A percentile compares a stretch with the other conserved stretches of the same genome.
Evolutionary conservation across 441 rosid species (phyloP).

Genomic region (Oxalis stricta): DNA sequence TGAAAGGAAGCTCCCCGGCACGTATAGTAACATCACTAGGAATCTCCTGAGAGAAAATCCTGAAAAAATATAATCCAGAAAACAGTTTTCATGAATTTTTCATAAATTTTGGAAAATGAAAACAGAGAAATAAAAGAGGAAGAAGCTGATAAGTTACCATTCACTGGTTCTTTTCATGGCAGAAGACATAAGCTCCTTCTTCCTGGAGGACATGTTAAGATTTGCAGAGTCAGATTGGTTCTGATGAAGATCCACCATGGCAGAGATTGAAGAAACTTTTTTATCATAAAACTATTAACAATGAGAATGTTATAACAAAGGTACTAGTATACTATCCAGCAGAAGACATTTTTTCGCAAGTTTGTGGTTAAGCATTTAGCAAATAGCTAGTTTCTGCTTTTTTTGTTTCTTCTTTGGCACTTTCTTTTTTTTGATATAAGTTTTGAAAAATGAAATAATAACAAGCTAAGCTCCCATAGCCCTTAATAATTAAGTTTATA

Average conservation of each 20-base stretch:
- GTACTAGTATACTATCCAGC: slow-evolving; percentile 1
- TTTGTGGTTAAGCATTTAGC: slow-evolving; percentile 5
- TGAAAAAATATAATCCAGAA: slow-evolving; percentile 20
- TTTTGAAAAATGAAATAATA: background rate
- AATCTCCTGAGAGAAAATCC: slow-evolving; percentile 93
- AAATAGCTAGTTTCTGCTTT: slow-evolving; percentile 5
- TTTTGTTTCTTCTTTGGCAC: slow-evolving; percentile 13
- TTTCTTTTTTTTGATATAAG: background rate
- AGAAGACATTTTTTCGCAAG: background rate
- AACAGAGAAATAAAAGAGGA: background rate
- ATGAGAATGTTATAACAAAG: slow-evolving; percentile 7
- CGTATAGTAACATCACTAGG: slow-evolving; percentile 74
- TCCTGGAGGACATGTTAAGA: slow-evolving; percentile 45
- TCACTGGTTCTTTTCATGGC: slow-evolving; percentile 96
- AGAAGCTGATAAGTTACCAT: slow-evolving; percentile 36
- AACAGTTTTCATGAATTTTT: background rate
- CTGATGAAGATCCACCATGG: slow-evolving; percentile 29
- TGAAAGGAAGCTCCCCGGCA: slow-evolving; percentile 69
- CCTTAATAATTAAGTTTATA: no score
- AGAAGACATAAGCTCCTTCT: slow-evolving; percentile 69
- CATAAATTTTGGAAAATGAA: background rate
- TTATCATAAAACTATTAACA: slow-evolving; percentile 13
- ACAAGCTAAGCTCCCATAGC: no score
- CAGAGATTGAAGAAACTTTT: slow-evolving; percentile 17
- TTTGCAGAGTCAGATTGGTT: slow-evolving; percentile 24